Evolutionary conservation across 2,329 filamentous ascomycete species (phyloP), one percentile per base, ranked within the genome.

Genomic region (Fusarium poae): DNA sequence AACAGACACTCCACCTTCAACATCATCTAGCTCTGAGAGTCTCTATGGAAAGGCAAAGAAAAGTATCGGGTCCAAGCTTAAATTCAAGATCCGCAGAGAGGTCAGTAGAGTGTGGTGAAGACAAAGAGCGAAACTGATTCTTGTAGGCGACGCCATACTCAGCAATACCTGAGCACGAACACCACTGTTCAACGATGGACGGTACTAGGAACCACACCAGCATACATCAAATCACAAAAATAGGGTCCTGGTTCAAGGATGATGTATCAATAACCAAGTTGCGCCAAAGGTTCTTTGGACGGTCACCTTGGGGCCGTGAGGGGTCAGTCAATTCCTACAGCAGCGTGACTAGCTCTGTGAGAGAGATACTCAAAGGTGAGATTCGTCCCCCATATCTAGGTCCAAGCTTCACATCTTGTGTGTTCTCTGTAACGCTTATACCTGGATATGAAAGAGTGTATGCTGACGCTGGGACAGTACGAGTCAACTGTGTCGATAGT

Each of bases 311-410:
- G 80, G 75, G 76, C 42, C 78, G 79, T 6, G 82, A 80, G 58
- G 68, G 75, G 20, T 83, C 82, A 1, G 72, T 55, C 10, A 77
- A 77, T 5, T 82, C 82, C 1, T 68, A 74, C 23, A 78, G 69
- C 62, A 83, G 78, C 51, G 75, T 78, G n/a, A 76, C 80, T 12
- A 83, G 82, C 63, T 84, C 82, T 5, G 67, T 83, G 11, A 76
- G 77, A 29, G 79, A 81, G 12, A 71, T 82, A 7, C 73, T 83
- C 37, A 77, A 75, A n/a, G 79, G 79, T 18, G 68, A 69, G 25
- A 80, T 79, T 6, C 79, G 78, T 3, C 74, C 76, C 20, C 64
- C 67, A 9, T 78, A 76, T 2, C 77, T 78, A 18, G 56, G 56
- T 4, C 68, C 74, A 8, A 72, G 71, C 21, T 46, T 18, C 35